These are phyloP conservation scores for Pachysandra terminalis DNA, from an alignment of 164 flowering plant species.

Conservation along the genomic window DNA sequence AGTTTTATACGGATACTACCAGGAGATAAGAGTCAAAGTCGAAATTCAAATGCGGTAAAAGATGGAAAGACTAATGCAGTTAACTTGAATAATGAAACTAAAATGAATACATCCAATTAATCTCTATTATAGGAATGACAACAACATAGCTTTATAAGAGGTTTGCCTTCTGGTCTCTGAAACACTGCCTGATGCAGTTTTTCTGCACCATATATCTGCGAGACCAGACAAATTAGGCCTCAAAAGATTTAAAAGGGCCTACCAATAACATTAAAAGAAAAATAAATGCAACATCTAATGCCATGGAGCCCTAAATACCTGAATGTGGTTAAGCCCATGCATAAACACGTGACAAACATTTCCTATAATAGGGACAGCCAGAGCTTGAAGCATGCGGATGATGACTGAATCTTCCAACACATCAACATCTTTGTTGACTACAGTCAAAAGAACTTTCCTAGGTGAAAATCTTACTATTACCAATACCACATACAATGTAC, in stretches of 20 bases:
- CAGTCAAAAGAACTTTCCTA: constrained; percentile 8
- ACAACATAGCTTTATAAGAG: constrained; percentile 71
- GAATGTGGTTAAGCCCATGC: constrained; percentile 83
- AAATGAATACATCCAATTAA: neutral
- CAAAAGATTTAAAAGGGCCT: neutral
- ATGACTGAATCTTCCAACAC: constrained; percentile 61
- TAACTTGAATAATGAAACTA: no score
- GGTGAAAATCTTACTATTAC: neutral
- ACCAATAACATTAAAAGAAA: neutral
- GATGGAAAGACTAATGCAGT: no score
- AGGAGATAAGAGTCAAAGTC: no score
- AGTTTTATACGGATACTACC: no score
- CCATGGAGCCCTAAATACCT: constrained; percentile 36
- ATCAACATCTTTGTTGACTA: constrained; percentile 56
- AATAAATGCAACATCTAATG: neutral
- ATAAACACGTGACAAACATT: constrained; percentile 93
- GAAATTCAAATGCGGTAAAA: neutral
- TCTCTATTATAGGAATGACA: neutral
- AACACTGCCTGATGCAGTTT: constrained; percentile 65
- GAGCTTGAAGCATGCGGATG: constrained; percentile 65
- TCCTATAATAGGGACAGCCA: constrained; percentile 91
- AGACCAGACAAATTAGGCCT: constrained; percentile 9
- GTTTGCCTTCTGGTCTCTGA: constrained; percentile 56
- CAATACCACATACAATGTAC: neutral
- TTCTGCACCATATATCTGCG: constrained; percentile 86